Evolutionary conservation across 2,329 filamentous ascomycete genomes (phyloP), one percentile per base, ranked within the genome.

Genomic region (Beauveria australis): DNA sequence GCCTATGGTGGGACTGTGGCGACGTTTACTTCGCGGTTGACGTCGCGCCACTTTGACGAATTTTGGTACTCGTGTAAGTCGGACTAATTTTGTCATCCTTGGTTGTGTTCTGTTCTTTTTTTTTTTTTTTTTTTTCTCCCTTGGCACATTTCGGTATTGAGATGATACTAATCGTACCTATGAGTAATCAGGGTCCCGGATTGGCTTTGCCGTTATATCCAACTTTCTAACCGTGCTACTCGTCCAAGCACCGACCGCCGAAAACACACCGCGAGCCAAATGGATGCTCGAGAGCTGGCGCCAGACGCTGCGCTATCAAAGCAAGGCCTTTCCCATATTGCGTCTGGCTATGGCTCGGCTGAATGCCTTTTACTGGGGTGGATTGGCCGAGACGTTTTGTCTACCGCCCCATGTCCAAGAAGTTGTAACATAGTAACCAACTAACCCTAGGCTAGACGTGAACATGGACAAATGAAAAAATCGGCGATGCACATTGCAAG

Each of bases 151-250:
- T 12, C 10, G 30, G 10, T 22, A 26, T n/a, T n/a, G 52, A 26
- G 14, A 7, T 55, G n/a, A 30, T 58, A 48, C 30, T 28, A 59
- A 28, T n/a, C 7, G 44, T 41, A 22, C 40, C 8, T 51, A 14
- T 33, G 48, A 1, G n/a, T 43, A n/a, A 26, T n/a, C 12, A 61
- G 62, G 57, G 60, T 61, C 62, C 14, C 47, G 62, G 7, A 60
- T 61, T 18, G 57, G 62, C 30, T 65, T 64, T 24, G 63, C 63
- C 16, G 53, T 62, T 2, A 61, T 65, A 4, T 62, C 62, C 24
- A 65, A 63, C 46, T 65, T 65, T 53, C 58, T 65, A n/a, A 58
- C 56, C 19, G 24, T 64, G 22, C 61, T 65, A 4, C 59, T 64
- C 3, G 61, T 65, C 3, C 64, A 65, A 46, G 62, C 63, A 6